Conservation (phyloP, 2,329 filamentous ascomycete species). For the Grosmannia penicillata region DNA sequence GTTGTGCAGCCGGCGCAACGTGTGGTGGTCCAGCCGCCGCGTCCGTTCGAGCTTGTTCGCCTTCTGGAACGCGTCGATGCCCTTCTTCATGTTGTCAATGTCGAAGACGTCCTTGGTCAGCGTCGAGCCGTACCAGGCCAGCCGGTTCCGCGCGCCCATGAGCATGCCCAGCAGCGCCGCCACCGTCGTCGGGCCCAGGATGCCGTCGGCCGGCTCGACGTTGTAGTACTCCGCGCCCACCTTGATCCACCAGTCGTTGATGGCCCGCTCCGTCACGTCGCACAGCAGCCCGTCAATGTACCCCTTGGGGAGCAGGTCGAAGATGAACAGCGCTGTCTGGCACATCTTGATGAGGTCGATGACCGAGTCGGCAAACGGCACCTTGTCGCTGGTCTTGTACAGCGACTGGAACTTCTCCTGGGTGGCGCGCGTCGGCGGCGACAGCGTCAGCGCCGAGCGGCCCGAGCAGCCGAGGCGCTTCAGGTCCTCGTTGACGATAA, state of each 20-base stretch:
- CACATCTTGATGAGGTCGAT: conserved; percentile 83
- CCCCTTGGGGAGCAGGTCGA: conserved; percentile 72
- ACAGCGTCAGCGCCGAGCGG: conserved; percentile 68
- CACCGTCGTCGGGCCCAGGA: conserved; percentile 82
- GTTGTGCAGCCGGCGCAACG: conserved; percentile 64
- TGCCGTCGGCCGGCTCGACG: conserved; percentile 81
- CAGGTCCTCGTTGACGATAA: conserved; percentile 87
- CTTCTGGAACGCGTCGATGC: conserved; percentile 81
- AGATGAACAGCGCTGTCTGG: conserved; percentile 76
- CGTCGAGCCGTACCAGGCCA: conserved; percentile 72
- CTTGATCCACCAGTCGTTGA: conserved; percentile 93
- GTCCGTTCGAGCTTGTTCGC: conserved; percentile 67
- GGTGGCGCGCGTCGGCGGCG: conserved; percentile 64
- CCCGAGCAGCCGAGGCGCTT: conserved; percentile 89
- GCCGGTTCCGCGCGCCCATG: conserved; percentile 76
- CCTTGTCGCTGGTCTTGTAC: conserved; percentile 74
- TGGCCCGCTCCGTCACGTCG: conserved; percentile 78
- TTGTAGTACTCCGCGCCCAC: conserved; percentile 87
- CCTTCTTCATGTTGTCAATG: conserved; percentile 64
- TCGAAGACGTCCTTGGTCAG: conserved; percentile 89
- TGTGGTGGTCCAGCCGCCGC: conserved; percentile 67
- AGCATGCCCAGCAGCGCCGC: conserved; percentile 75
- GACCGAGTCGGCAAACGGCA: conserved; percentile 63
- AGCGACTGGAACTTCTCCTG: conserved; percentile 84
- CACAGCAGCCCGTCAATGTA: conserved; percentile 89